Conservation (phyloP, 192 early-diverging fungal species). For the Endogone sp. region DNA sequence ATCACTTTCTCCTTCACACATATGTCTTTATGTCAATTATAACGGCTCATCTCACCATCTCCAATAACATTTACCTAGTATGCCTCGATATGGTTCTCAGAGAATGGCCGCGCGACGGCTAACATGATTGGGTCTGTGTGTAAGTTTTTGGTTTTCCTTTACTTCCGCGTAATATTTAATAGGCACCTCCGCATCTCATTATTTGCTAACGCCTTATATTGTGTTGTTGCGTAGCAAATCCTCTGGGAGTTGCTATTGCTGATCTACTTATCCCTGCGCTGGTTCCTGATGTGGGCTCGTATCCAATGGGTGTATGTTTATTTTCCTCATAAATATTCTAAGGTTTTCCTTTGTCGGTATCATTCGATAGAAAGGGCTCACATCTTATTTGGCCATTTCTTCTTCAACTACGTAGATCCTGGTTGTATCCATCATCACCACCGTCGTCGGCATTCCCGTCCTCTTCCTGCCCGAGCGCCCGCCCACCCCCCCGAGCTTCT, state of each 20-base stretch:
- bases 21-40: too few relatives aligned
- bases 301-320: conserved; percentile 32
- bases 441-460: conserved; percentile 35
- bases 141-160: conserved; percentile 10
- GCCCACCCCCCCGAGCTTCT: conserved; percentile 45
- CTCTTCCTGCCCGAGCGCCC: conserved; percentile 38
- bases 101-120: conserved; percentile 41
- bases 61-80: too few relatives aligned
- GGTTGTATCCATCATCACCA: conserved; percentile 37
- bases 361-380: too few relatives aligned
- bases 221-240: conserved; percentile 23
- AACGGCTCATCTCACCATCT: too few relatives aligned
- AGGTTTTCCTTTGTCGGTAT: not conserved
- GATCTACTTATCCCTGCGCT: conserved; percentile 45
- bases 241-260: conserved; percentile 44
- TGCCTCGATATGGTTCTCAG: conserved; percentile 49
- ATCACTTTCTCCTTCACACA: not conserved
- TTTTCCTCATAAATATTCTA: too few relatives aligned
- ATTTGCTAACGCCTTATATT: too few relatives aligned
- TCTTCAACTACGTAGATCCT: too few relatives aligned
- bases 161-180: not conserved
- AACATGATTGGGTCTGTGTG: conserved; percentile 43
- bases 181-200: too few relatives aligned
- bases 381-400: too few relatives aligned
- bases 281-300: conserved; percentile 19